A percentile compares a stretch with the other conserved stretches of the same genome.
Conservation (phyloP, 2,329 filamentous ascomycete genomes). For the Ceratocystis lukuohia region DNA sequence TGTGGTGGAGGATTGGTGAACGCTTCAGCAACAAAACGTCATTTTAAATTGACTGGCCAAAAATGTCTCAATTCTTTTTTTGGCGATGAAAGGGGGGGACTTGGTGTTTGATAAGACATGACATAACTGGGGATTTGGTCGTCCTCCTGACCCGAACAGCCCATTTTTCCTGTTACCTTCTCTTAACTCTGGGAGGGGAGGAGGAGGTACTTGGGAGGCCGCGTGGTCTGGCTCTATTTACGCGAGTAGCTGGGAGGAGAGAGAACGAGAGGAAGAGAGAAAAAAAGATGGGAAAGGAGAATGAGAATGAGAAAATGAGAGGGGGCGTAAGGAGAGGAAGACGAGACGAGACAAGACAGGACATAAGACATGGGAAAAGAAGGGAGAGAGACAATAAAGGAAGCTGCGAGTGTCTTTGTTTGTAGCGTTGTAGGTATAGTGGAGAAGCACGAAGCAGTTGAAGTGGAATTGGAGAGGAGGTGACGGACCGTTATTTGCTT, state of each 20-base stretch:
- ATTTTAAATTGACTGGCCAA: not conserved
- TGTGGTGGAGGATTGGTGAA: not conserved
- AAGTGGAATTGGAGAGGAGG: not conserved
- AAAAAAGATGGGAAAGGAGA: not conserved
- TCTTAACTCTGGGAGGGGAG: not conserved
- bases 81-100: too few relatives aligned
- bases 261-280: not conserved
- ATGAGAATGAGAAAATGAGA: not conserved
- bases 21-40: not conserved
- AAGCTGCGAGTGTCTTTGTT: not conserved
- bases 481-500: not conserved
- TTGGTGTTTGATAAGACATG: not conserved
- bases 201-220: not conserved
- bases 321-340: not conserved
- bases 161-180: not conserved
- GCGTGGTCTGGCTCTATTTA: not conserved
- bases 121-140: not conserved
- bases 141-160: not conserved
- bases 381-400: constrained; percentile 7
- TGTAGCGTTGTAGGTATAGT: not conserved
- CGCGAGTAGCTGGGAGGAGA: not conserved
- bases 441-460: constrained; percentile 13
- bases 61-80: not conserved
- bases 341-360: not conserved
- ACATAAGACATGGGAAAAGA: not conserved